These are phyloP conservation scores for Fraxinus excelsior DNA, from an alignment of 257 asterid species.

Conservation along the genomic window DNA sequence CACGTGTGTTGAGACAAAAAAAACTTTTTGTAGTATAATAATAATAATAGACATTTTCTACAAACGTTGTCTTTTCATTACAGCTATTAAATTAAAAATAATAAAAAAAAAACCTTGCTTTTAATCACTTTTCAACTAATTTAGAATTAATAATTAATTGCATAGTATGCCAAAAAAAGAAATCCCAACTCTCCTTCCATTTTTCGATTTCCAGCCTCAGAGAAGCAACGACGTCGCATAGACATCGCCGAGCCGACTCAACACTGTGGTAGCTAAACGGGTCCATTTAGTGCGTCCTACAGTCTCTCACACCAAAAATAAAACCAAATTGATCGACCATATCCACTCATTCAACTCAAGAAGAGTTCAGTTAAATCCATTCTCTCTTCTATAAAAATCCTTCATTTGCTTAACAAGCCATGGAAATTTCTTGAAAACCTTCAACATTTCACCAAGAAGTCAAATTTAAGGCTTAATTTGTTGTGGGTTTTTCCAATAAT, in stretches of 20 bases:
- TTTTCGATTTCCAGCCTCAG: neutral
- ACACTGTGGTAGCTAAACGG: neutral
- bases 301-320: neutral
- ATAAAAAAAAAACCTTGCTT: neutral
- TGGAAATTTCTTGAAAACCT: conserved; percentile 27
- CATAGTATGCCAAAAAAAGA: too few species aligned
- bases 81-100: neutral
- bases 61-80: neutral
- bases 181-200: neutral
- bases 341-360: conserved; percentile 37
- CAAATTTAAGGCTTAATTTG: neutral
- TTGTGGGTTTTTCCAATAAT: conserved; percentile 21
- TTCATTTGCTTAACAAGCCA: conserved; percentile 35
- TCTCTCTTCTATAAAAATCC: conserved; percentile 26
- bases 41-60: too few species aligned
- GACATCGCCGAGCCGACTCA: conserved; percentile 3
- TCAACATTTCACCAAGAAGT: neutral
- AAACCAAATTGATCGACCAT: conserved; percentile 22
- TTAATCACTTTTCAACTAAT: neutral
- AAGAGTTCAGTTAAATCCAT: neutral
- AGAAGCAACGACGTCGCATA: neutral
- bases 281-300: neutral
- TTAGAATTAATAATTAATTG: neutral
- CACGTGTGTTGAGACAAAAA: neutral
- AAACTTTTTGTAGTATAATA: too few species aligned